Evolutionary conservation across 1,139 yeast genomes (phyloP).

Genomic region (Taphrina confusa): DNA sequence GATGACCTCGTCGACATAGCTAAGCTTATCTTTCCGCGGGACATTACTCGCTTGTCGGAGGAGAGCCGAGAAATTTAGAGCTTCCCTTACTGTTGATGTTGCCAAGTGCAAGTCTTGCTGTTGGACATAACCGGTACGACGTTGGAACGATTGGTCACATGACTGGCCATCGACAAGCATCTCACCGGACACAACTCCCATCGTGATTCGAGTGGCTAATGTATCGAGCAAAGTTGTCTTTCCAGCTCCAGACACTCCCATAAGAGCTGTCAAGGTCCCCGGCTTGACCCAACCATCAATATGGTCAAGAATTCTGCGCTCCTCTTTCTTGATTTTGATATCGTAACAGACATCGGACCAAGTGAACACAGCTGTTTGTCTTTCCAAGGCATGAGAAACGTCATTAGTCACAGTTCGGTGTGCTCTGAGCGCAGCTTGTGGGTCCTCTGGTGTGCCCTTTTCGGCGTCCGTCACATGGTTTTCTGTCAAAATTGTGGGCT

Average conservation of each 20-base stretch:
- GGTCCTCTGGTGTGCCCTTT: constrained; percentile 5
- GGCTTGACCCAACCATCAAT: constrained; percentile 75
- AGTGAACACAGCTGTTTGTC: constrained; percentile 48
- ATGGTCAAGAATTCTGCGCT: constrained; percentile 53
- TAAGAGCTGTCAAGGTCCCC: constrained; percentile 73
- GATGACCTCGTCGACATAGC: constrained; percentile 71
- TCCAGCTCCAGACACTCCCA: constrained; percentile 91
- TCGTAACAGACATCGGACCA: constrained; percentile 55
- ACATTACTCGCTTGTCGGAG: constrained; percentile 66
- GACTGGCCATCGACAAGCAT: constrained; percentile 72
- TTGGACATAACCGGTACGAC: constrained; percentile 80
- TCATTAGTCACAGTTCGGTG: constrained; percentile 8
- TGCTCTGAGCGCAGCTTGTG: constrained; percentile 18
- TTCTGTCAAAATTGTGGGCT: neutral
- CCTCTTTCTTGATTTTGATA: constrained; percentile 51
- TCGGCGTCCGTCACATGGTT: constrained; percentile 13
- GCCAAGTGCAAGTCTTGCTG: constrained; percentile 76
- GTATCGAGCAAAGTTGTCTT: constrained; percentile 74
- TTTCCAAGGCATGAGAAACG: constrained; percentile 30
- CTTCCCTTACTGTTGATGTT: constrained; percentile 79
- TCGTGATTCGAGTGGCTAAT: constrained; percentile 72
- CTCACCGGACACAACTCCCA: constrained; percentile 75
- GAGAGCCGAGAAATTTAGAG: constrained; percentile 69
- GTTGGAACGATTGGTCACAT: constrained; percentile 72
- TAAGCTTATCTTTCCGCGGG: constrained; percentile 61